Base-by-base conservation (phyloP, 2,329 filamentous ascomycete genomes). In the Fusarium sambucinum region DNA sequence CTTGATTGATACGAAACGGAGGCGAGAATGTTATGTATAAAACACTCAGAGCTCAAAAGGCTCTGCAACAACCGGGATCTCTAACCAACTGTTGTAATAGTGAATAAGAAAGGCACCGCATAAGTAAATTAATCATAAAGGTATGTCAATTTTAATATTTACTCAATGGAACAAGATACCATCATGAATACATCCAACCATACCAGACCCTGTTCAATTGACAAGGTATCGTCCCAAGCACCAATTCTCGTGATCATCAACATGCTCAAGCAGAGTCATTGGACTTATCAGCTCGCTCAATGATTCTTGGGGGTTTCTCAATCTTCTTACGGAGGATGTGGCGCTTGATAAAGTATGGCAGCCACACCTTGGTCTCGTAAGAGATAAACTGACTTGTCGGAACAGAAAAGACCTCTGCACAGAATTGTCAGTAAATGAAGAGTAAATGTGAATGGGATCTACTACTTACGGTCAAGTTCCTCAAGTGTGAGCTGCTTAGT, bases 401-500 rank as follows among this genome's bases (percentile, higher is more conserved):
- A 32, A 85, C 80, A 33, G 82, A 82, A 35, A 65, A 65, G 42
- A 65, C 62, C 60, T 65, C 61, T 64, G 25, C 6, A 1, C 1
- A 3, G 0, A 2, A 0, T 5, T 8, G 13, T 64, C 19, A 64
- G 59, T 1, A 11, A 25, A 2, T 0, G 3, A 8, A 2, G 5
- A 5, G 5, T 0, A 8, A 5, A 0, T 3, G 0, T 1, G 0
- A 5, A 2, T 6, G 1, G 1, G 10, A 4, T n/a, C n/a, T n/a
- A n/a, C 19, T 9, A 6, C 61, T 48, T 53, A 64, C 61, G 62
- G 73, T 85, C 83, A 11, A 85, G 80, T 57, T 85, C 83, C 62
- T 85, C 83, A 1, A 85, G 77, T 0, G 83, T 85, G 55, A 81
- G 80, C 37, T 84, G 81, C 74, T 85, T 85, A 3, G 83, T 85